phyloP scores from a whole-genome alignment of 2,329 filamentous ascomycete species.

The Ophiocordyceps robertsii region DNA sequence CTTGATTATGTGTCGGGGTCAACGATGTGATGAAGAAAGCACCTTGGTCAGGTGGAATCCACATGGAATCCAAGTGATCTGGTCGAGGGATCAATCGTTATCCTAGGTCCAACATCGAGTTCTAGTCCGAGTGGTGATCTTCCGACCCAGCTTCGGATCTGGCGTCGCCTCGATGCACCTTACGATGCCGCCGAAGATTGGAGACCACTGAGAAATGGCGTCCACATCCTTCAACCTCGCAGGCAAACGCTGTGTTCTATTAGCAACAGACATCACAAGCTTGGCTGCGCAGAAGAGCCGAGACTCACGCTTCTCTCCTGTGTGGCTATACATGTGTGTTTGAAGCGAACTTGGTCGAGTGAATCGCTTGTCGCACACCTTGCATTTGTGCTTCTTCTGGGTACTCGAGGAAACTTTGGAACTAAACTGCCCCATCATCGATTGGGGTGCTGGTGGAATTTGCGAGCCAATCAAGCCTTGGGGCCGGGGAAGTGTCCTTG shows the following conservation, averaged over 20 bases:
- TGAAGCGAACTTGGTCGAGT: conserved; percentile 88
- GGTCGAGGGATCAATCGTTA: background rate
- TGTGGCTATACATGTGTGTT: conserved; percentile 98
- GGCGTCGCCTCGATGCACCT: conserved; percentile 70
- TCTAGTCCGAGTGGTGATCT: conserved; percentile 46
- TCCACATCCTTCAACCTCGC: conserved; percentile 87
- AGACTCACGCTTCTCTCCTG: conserved; percentile 88
- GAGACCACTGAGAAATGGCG: conserved; percentile 96
- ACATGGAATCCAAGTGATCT: too few relatives aligned
- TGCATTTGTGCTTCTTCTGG: conserved; percentile 99
- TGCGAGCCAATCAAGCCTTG: conserved; percentile 47
- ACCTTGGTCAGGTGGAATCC: too few relatives aligned
- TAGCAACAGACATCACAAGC: background rate
- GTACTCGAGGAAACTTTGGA: conserved; percentile 92
- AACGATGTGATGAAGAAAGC: too few relatives aligned
- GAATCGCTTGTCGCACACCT: conserved; percentile 96
- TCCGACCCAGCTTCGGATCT: conserved; percentile 51
- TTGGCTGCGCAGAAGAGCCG: too few relatives aligned
- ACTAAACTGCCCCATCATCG: conserved; percentile 98
- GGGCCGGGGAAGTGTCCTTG: conserved; percentile 72
- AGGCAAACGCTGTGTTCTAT: conserved; percentile 62
- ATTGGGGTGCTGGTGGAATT: conserved; percentile 73
- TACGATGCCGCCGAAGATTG: conserved; percentile 85
- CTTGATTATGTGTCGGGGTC: too few relatives aligned
- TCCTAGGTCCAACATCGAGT: background rate